These are phyloP conservation scores for Pichia sp. DNA, from an alignment of 1,139 yeast genomes.

Conservation along the genomic window DNA sequence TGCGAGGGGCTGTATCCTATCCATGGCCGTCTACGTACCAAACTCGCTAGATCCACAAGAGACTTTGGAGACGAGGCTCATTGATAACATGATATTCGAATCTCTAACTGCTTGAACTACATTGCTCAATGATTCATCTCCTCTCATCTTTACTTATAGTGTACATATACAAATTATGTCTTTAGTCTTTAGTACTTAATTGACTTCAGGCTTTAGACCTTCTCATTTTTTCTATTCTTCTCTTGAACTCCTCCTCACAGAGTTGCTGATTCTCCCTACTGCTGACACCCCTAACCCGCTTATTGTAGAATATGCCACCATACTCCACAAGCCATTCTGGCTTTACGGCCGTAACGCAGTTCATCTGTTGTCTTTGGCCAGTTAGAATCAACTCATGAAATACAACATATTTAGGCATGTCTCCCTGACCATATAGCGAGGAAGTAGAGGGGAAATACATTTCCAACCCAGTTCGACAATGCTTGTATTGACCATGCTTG, in stretches of 20 bases:
- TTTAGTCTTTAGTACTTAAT: too few relatives aligned
- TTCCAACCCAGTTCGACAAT: constrained; percentile 66
- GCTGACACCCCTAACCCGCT: constrained; percentile 29
- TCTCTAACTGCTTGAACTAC: too few relatives aligned
- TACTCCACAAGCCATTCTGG: constrained; percentile 65
- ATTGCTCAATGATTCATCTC: too few relatives aligned
- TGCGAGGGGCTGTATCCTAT: constrained; percentile 50
- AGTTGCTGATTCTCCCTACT: constrained; percentile 23
- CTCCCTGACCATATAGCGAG: constrained; percentile 67
- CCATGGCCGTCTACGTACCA: constrained; percentile 65
- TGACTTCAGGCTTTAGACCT: too few relatives aligned
- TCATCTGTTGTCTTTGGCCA: constrained; percentile 55
- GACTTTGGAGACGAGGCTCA: constrained; percentile 34
- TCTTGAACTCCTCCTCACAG: constrained; percentile 21
- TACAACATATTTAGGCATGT: constrained; percentile 64
- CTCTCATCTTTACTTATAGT: too few relatives aligned
- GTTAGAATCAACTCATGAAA: constrained; percentile 67
- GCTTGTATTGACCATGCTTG: constrained; percentile 59
- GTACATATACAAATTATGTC: too few relatives aligned
- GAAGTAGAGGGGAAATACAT: constrained; percentile 86
- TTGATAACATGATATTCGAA: constrained; percentile 46
- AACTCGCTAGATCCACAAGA: constrained; percentile 36
- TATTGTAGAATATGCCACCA: constrained; percentile 64
- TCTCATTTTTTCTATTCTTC: too few relatives aligned
- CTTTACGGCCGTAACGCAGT: constrained; percentile 60